A percentile compares a stretch with the other conserved stretches of the same genome.
These are phyloP conservation scores for Orbilia blumenaviensis DNA, from an alignment of 2,329 filamentous ascomycete species.

Conservation along the genomic window DNA sequence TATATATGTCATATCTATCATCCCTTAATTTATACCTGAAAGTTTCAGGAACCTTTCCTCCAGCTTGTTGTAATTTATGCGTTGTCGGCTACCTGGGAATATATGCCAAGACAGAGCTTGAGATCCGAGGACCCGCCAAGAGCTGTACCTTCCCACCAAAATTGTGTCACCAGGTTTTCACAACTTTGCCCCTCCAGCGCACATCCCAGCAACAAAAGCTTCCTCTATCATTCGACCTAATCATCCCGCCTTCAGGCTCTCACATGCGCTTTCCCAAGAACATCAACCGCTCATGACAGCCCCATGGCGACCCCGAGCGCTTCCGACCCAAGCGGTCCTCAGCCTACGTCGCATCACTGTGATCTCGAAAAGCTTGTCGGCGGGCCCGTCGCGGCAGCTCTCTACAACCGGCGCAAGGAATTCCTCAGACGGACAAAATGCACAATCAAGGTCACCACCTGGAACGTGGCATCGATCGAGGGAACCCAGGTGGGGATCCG, in stretches of 20 bases:
- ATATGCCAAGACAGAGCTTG: neutral
- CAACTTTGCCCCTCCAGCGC: neutral
- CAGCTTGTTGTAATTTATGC: slow-evolving; percentile 1
- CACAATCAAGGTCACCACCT: slow-evolving; percentile 82
- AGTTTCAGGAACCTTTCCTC: no score
- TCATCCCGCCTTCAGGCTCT: neutral
- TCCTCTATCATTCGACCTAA: neutral
- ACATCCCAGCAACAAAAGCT: neutral
- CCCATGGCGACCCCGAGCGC: slow-evolving; percentile 31
- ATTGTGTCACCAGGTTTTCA: neutral
- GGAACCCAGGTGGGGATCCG: slow-evolving; percentile 18
- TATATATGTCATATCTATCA: no score
- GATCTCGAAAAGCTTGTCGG: slow-evolving; percentile 46
- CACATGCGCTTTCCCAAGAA: neutral
- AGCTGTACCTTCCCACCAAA: neutral
- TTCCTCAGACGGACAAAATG: slow-evolving; percentile 52
- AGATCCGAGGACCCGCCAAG: no score
- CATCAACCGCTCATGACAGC: slow-evolving; percentile 27
- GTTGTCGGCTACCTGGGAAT: neutral
- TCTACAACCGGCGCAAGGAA: slow-evolving; percentile 35
- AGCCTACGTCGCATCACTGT: slow-evolving; percentile 21
- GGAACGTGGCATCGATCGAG: slow-evolving; percentile 82
- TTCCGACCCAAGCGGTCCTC: slow-evolving; percentile 43
- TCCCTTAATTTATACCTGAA: no score
- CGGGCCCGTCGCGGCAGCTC: slow-evolving; percentile 44